Evolutionary conservation across 805 yeast species (phyloP), one percentile per base, ranked within the genome.

Genomic region (Yamadazyma nakazawae): DNA sequence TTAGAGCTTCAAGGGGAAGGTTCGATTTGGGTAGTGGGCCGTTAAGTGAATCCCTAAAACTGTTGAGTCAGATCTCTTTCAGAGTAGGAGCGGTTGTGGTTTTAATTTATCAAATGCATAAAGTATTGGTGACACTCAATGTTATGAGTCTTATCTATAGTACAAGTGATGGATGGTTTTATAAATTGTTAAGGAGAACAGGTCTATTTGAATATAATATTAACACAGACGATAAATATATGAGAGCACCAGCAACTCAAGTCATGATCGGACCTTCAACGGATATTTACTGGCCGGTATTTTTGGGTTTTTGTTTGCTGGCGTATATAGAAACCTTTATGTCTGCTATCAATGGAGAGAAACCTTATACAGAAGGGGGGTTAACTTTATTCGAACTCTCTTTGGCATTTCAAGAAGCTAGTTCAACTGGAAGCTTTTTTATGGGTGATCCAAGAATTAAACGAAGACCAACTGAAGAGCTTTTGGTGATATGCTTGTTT

Each of bases 301-400:
- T 80, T 56, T 57, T 80, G 26, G 64, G 80, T 1, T 67, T 82
- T 47, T 84, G 91, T 59, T 59, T 76, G 19, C 80, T 81, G 55
- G 82, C 82, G 57, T 81, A 82, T 43, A 61, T 81, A 13, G 92
- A 87, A 62, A 80, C 88, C 0, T 81, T 85, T 55, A 68, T 81
- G 9, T 71, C 85, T 2, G 79, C 78, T 24, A 71, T 81, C 8
- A 72, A 75, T 46, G 87, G 86, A 9, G 52, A 51, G 34, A 68
- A 68, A 37, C 85, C 88, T 7, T 71, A 75, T 46, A 75, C 79
- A 17, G 91, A 84, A 46, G 76, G 83, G 13, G 88, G 88, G 0
- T 68, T 85, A 52, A 82, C 94, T 0, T 64, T 86, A 31, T 85
- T 86, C 63, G 94, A 87, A 60, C 84, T 81, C 55, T 84, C 92